phyloP scores from a whole-genome alignment of 345 rosid species.

The Excoecaria cochinchinensis region DNA sequence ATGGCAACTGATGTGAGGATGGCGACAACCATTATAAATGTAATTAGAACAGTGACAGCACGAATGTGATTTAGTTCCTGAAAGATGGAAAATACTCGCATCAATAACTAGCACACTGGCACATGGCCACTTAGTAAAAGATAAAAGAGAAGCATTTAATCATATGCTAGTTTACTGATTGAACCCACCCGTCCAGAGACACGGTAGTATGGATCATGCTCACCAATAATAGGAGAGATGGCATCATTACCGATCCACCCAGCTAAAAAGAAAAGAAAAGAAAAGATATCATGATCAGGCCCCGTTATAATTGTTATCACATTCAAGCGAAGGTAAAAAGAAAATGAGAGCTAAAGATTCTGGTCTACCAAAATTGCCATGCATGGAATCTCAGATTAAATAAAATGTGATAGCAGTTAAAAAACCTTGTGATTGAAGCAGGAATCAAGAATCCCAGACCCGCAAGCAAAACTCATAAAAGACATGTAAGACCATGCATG shows the following conservation, averaged over 20 bases:
- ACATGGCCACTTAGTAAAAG: not conserved
- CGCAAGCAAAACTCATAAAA: not conserved
- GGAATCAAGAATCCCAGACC: not conserved
- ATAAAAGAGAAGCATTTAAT: not conserved
- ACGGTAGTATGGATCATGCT: conserved; percentile 76
- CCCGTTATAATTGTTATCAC: not conserved
- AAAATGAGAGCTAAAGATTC: not conserved
- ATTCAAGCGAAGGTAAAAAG: not conserved
- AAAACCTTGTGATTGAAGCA: not conserved
- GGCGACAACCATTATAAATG: conserved; percentile 68
- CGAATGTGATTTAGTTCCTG: conserved; percentile 88
- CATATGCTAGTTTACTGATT: not conserved
- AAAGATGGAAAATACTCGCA: conserved; percentile 26
- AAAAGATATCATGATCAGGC: conserved; percentile 12
- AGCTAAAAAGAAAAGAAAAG: conserved; percentile 43
- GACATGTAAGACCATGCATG: too few species aligned
- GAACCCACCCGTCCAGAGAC: conserved; percentile 76
- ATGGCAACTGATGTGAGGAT: conserved; percentile 89
- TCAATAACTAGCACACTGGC: conserved; percentile 2
- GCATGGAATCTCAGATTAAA: not conserved
- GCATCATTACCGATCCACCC: conserved; percentile 97
- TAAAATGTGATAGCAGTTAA: not conserved
- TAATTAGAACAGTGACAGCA: conserved; percentile 70
- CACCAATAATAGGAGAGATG: conserved; percentile 82
- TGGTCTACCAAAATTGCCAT: not conserved